Base-by-base conservation (phyloP, 441 rosid genomes). In the Geranium incanum region DNA sequence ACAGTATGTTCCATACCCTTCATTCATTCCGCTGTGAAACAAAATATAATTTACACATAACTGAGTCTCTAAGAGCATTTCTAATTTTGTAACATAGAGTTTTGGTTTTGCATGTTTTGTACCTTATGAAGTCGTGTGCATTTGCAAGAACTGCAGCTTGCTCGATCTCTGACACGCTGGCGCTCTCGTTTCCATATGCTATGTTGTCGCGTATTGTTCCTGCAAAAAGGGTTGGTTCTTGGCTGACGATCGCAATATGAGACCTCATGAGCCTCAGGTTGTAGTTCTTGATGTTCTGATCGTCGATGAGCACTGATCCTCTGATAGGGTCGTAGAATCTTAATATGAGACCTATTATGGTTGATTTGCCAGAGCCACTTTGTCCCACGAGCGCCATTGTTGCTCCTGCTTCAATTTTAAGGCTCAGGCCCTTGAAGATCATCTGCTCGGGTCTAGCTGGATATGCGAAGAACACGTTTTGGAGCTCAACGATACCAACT, bases 321-420 rank as follows among this genome's bases (percentile, higher is more conserved):
- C 79, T 83, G 28, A 64, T 6, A 12, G 88, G 89, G 79, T 88
- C 88, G 21, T 86, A 88, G 39, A 88, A 86, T 68, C 93, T 86
- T 68, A 85, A 89, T 13, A 88, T 83, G 36, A 86, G 86, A 5
- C 82, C 84, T 9, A 88, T 79, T 43, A 85, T 71, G 37, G 93
- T 88, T 16, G 90, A 84, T 78, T 88, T 86, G 39, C 93, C 90
- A 4, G 85, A 85, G 45, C 90, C 90, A 63, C 93, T 88, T 59
- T 80, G 85, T 55, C 90, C 88, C 3, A 80, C 90, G 36, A 86
- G 69, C 36, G 90, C 90, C 23, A 85, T 65, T 43, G 88, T 84
- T 68, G 74, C 81, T 43, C 88, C 88, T 21, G 87, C 82, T 36
- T 80, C 83, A 19, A 85, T 77, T 76, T 75, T 79, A 18, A 88